Evolutionary conservation across 1,139 yeast genomes (phyloP), one percentile per base, ranked within the genome.

Genomic region (Blastobotrys aristatus): DNA sequence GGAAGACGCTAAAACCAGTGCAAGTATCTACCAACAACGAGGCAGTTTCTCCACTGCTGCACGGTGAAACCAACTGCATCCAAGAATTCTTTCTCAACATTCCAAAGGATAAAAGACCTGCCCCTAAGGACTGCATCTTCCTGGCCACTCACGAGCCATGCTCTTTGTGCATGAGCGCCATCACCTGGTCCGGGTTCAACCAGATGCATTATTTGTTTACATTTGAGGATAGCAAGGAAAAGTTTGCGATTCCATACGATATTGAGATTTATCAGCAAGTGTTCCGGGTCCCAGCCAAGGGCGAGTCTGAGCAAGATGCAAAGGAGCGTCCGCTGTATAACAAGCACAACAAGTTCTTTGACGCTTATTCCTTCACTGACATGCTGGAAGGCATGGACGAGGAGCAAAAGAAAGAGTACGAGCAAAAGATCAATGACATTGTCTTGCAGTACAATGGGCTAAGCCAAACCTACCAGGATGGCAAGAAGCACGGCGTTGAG

Each of bases 151-250:
- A 56, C 37, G 59, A 56, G 49, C 59, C 59, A 10, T 56, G 59
- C 46, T 53, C 59, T 16, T 49, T 56, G 26, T 56, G 59, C 47
- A 41, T 56, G 45, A 48, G 51, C 14, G 59, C 55, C 2, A 56
- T 56, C 37, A 55, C 59, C 32, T 56, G 59, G 59, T 46, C 55
- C 10, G 59, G 59, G 4, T 56, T 56, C 43, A 58, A 56, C 51
- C 54, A 56, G 40, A 50, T 56, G 32, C 48, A 50, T 46, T 56
- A 54, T 43, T 44, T 54, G 39, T 56, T 55, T 46, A 53, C 57
- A 21, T 54, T 55, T 38, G 55, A 56, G 35, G 59, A 56, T 22
- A 52, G 53, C 37, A 44, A 50, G n/a, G 52, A 49, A n/a, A 44
- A 31, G 27, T 56, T 55, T 29, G 47, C 41, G 11, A 49, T 44